Evolutionary conservation across 108 stramenopile genomes (phyloP), one percentile per base, ranked within the genome.

Genomic region (Nitzschia sp.): DNA sequence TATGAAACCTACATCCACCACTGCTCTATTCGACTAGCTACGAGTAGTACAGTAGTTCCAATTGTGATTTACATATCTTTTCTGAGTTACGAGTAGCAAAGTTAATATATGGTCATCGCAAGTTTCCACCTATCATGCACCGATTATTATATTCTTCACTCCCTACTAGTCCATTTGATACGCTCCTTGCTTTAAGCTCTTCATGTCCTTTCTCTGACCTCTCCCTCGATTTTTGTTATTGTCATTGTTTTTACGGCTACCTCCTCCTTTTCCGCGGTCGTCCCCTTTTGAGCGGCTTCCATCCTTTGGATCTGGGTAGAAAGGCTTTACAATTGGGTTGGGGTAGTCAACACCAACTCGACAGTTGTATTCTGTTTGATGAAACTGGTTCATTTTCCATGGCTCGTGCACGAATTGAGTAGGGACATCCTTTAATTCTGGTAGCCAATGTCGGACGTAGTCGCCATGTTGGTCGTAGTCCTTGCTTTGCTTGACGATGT

Each of bases 391-490:
- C 92, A 96, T 92, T 66, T 92, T 85, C 95, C 95, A 96, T 5
- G 95, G 95, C 64, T 91, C 89, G 58, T 93, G 90, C 2, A 95
- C 79, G 51, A 72, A 80, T 32, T 83, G 66, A 35, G 83, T 86
- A 1, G 95, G 95, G 1, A 95, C 87, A 70, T 91, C 65, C 63
- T 83, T 81, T 21, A 95, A 58, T 65, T 98, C 97, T 0, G 98
- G 98, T 36, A 90, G 72, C 98, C 98, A 99, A 46, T 92, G 87
- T 18, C 95, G 81, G 24, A 98, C 95, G 70, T 98, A 98, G 17
- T 93, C 96, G 5, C 96, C 98, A 42, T 96, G 81, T 42, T 82
- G 74, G 54, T 99, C 98, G 75, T 98, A 99, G 63, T 97, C 94
- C 56, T 95, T 95, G 21, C 85, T 81, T 72, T 99, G 98, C 68